A percentile compares a stretch with the other conserved stretches of the same genome.
Evolutionary conservation across 805 yeast genomes (phyloP).

Genomic region (Saccharomycopsis fibuligera): DNA sequence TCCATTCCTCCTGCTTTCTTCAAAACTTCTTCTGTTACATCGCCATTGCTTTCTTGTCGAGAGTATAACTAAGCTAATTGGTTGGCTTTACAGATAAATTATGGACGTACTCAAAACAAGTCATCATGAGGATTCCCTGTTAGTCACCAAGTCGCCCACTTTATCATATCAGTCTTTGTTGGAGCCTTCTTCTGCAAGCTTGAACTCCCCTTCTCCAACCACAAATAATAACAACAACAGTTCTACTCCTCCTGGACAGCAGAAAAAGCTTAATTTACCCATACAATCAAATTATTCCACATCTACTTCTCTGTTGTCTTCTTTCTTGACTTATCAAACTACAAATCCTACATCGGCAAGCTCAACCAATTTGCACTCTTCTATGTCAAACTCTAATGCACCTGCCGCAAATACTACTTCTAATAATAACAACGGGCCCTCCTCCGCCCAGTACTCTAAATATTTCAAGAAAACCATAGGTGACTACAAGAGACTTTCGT

Average conservation of each 20-base stretch:
- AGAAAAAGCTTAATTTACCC: neutral
- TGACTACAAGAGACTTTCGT: slow-evolving; percentile 15
- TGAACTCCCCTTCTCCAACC: too few relatives aligned
- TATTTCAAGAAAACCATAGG: slow-evolving; percentile 7
- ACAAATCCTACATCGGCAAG: slow-evolving; percentile 14
- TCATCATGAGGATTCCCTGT: too few relatives aligned
- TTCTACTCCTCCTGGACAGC: neutral
- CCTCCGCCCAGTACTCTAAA: neutral
- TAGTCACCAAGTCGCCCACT: too few relatives aligned
- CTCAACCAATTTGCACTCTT: slow-evolving; percentile 9
- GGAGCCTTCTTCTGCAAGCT: too few relatives aligned
- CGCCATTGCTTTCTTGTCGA: too few relatives aligned
- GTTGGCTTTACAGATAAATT: too few relatives aligned
- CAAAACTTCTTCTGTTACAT: too few relatives aligned
- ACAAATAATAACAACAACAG: too few relatives aligned
- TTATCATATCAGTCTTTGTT: too few relatives aligned
- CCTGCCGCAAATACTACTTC: neutral
- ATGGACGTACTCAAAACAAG: too few relatives aligned
- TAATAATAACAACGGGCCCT: neutral
- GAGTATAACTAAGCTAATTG: too few relatives aligned
- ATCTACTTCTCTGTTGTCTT: slow-evolving; percentile 12
- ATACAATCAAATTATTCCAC: slow-evolving; percentile 7
- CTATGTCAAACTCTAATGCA: neutral
- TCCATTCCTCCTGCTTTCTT: too few relatives aligned
- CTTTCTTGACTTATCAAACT: slow-evolving; percentile 13